Percentiles rank a stretch among this genome's conserved stretches.
These are phyloP conservation scores for Plasmodium chabaudi DNA, from an alignment of 169 alveolate species.

Conservation along the genomic window DNA sequence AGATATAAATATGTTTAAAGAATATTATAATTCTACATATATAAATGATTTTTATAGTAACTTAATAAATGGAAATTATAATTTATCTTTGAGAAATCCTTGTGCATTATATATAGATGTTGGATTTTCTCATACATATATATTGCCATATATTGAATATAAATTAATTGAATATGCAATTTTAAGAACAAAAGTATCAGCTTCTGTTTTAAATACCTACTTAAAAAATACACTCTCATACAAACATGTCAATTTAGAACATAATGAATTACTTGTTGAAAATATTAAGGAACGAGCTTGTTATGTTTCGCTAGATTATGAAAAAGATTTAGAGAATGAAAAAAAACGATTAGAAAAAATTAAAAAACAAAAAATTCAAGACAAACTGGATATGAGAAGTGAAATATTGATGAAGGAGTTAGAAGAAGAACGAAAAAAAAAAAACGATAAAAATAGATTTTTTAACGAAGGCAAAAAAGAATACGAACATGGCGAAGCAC, in stretches of 20 bases:
- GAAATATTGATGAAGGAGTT: slow-evolving; percentile 23
- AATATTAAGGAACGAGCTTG: slow-evolving; percentile 82
- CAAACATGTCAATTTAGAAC: slow-evolving; percentile 87
- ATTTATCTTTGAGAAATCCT: slow-evolving; percentile 74
- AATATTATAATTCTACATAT: slow-evolving; percentile 41
- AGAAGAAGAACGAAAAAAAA: slow-evolving; percentile 2
- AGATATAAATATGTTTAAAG: slow-evolving; percentile 25
- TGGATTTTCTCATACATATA: slow-evolving; percentile 87
- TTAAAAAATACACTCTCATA: slow-evolving; percentile 84
- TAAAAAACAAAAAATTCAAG: slow-evolving; percentile 19
- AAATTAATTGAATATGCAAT: slow-evolving; percentile 86
- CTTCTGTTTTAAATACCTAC: slow-evolving; percentile 85
- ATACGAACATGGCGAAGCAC: background rate
- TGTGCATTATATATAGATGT: slow-evolving; percentile 89
- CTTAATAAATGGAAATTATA: slow-evolving; percentile 49
- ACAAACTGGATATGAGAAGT: slow-evolving; percentile 15
- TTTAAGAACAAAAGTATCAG: slow-evolving; percentile 86
- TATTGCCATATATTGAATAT: slow-evolving; percentile 87
- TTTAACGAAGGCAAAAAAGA: background rate
- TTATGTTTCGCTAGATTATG: slow-evolving; percentile 78
- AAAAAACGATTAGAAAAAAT: slow-evolving; percentile 22
- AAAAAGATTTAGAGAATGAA: slow-evolving; percentile 34
- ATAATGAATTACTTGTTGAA: slow-evolving; percentile 89
- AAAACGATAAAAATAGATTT: background rate
- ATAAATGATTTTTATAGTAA: slow-evolving; percentile 38